Evolutionary conservation across 1,284 basidiomycete genomes (phyloP).

Genomic region (Neonothopanus nambi): DNA sequence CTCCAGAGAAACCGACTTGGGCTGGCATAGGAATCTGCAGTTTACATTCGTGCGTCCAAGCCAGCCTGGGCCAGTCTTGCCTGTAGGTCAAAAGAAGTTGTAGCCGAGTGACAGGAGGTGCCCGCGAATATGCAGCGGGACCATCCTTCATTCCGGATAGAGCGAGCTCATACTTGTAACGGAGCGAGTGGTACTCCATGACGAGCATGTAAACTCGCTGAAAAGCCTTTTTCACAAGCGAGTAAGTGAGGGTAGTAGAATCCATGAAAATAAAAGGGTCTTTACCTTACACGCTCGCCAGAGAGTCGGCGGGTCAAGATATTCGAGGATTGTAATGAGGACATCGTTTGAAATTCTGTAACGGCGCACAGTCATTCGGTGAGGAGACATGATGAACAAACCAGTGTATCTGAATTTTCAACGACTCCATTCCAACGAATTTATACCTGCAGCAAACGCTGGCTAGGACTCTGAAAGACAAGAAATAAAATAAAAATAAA

Average conservation of each 20-base stretch:
- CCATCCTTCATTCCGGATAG: constrained; percentile 57
- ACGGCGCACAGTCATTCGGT: constrained; percentile 39
- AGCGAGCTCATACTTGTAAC: constrained; percentile 55
- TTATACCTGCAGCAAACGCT: constrained; percentile 41
- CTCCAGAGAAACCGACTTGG: constrained; percentile 47
- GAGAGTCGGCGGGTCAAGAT: constrained; percentile 52
- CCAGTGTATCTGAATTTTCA: constrained; percentile 1
- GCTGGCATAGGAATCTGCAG: constrained; percentile 43
- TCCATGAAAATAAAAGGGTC: background rate
- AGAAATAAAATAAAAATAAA: constrained; percentile 38
- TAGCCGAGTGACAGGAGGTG: constrained; percentile 42
- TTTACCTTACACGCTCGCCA: constrained; percentile 51
- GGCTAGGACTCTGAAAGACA: constrained; percentile 24
- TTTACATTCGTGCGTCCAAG: constrained; percentile 50
- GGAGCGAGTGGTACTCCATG: constrained; percentile 47
- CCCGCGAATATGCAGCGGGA: constrained; percentile 36
- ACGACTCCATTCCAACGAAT: constrained; percentile 26
- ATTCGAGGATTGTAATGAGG: constrained; percentile 51
- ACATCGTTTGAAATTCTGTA: constrained; percentile 56
- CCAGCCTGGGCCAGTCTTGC: constrained; percentile 52
- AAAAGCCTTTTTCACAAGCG: constrained; percentile 40
- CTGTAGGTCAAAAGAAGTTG: constrained; percentile 49
- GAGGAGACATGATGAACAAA: constrained; percentile 36
- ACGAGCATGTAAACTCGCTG: constrained; percentile 42
- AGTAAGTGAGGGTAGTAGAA: background rate